phyloP scores from a whole-genome alignment of 345 rosid species.

The Eucalyptus sp. region DNA sequence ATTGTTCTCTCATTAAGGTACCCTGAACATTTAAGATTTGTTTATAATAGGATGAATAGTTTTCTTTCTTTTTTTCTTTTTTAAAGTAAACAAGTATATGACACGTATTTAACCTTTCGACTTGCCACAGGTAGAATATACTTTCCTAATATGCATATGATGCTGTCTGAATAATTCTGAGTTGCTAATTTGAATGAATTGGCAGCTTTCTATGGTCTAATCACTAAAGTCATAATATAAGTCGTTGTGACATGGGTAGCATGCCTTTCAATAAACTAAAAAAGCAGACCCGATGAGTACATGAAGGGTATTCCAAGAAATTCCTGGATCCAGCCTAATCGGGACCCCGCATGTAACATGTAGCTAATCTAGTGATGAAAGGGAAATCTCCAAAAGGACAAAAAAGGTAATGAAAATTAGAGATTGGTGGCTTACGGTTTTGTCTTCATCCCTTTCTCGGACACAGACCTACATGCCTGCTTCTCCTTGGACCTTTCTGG shows the following conservation, averaged over 20 bases:
- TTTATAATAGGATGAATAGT: background rate
- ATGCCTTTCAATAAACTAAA: no score
- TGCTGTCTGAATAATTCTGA: background rate
- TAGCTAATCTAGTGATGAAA: background rate
- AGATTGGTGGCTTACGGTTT: background rate
- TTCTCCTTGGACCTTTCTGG: background rate
- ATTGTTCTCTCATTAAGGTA: background rate
- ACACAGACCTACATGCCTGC: no score
- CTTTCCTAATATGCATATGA: background rate
- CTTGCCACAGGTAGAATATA: background rate
- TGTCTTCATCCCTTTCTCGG: no score
- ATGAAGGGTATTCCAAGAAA: no score
- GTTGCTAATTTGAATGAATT: background rate
- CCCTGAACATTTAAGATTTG: background rate
- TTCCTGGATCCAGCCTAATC: no score
- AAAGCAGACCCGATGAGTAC: no score
- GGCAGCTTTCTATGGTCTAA: background rate
- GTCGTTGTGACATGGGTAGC: background rate
- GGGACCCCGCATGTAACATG: background rate
- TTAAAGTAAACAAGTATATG: background rate
- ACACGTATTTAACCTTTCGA: fast-evolving
- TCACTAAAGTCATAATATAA: background rate
- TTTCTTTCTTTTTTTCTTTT: no score
- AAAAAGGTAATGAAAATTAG: background rate
- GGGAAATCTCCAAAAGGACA: background rate